Evolutionary conservation across 306 rosid species (phyloP).

Genomic region (Dryas drummondii): DNA sequence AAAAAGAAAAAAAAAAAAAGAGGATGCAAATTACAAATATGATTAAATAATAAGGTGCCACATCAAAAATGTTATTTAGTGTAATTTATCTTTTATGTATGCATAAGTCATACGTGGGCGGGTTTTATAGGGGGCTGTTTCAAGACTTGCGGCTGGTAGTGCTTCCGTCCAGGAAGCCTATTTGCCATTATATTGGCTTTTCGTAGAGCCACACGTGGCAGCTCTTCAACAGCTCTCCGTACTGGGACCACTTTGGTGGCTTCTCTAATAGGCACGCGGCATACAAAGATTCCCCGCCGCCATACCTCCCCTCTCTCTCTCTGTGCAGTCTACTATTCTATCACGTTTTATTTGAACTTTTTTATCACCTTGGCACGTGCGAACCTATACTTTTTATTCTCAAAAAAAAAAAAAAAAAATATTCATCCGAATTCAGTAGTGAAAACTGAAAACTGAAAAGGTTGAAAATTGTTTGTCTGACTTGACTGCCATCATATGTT

Average conservation of each 20-base stretch:
- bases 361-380: background rate
- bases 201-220: conserved; percentile 39
- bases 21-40: no score
- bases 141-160: conserved; percentile 72
- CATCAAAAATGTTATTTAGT: no score
- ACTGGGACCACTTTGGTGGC: conserved; percentile 57
- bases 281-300: conserved; percentile 94
- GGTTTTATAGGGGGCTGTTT: conserved; percentile 14
- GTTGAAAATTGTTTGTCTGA: no score
- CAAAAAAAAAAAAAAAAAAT: no score
- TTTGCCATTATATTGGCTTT: background rate
- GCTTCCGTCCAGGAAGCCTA: conserved; percentile 38
- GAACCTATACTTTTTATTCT: no score
- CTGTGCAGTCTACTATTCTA: conserved; percentile 39
- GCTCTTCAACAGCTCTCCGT: conserved; percentile 27
- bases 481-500: no score
- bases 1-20: no score
- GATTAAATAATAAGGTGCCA: no score
- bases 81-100: background rate
- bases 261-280: conserved; percentile 64
- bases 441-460: no score
- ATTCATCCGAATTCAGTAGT: no score
- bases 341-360: conserved; percentile 47
- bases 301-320: conserved; percentile 33
- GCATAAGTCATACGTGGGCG: conserved; percentile 14